Evolutionary conservation across 176 grass and related monocot genomes (phyloP).

Genomic region (Echinochloa phyllopogon): DNA sequence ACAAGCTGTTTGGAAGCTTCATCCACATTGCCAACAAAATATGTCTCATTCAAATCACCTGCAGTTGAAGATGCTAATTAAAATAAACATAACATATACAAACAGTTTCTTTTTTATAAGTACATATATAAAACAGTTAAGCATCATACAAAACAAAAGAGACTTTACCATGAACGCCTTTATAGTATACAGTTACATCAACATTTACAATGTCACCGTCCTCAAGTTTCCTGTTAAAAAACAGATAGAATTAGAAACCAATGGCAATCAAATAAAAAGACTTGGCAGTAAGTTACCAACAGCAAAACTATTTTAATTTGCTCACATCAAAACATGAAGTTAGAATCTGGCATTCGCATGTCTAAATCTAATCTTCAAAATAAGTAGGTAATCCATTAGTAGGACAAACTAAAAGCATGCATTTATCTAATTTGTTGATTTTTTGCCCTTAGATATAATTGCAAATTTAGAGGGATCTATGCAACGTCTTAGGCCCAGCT

Average conservation of each 20-base stretch:
- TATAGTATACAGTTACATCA: slow-evolving; percentile 90
- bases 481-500: background rate
- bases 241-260: slow-evolving; percentile 47
- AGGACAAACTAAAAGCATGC: background rate
- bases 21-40: slow-evolving; percentile 97
- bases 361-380: background rate
- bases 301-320: background rate
- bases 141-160: slow-evolving; percentile 22
- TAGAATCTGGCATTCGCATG: background rate
- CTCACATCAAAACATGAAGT: background rate
- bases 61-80: slow-evolving; percentile 40
- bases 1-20: slow-evolving; percentile 95
- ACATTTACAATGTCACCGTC: slow-evolving; percentile 99
- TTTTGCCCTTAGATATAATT: background rate
- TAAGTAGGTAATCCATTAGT: background rate
- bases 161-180: slow-evolving; percentile 91
- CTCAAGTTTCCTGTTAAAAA: slow-evolving; percentile 79
- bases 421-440: background rate
- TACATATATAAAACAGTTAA: slow-evolving; percentile 6
- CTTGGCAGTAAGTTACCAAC: background rate
- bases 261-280: background rate
- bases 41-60: slow-evolving; percentile 99
- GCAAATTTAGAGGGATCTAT: background rate
- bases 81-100: background rate
- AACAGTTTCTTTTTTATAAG: no score